Evolutionary conservation across 1,139 yeast genomes (phyloP), one percentile per base, ranked within the genome.

Genomic region (Eremothecium coryli): DNA sequence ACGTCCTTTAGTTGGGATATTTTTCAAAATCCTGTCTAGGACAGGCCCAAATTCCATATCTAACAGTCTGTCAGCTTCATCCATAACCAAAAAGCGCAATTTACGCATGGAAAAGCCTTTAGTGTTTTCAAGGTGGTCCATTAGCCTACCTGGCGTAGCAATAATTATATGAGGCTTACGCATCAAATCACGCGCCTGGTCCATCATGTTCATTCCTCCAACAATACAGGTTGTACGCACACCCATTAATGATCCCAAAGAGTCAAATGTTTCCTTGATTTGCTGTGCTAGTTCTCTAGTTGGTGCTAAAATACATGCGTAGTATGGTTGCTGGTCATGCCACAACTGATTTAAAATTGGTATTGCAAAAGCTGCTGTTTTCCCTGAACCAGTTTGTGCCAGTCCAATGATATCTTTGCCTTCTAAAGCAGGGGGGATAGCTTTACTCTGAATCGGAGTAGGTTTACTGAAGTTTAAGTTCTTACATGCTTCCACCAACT

Each of bases 201-300:
- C 94, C 93, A 90, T 85, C 84, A 84, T 82, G 53, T 85, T 95
- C 93, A 90, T 90, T 44, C 99, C 99, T 46, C 98, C 98, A 26
- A 90, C 95, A 43, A 90, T 73, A 42, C 94, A 88, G 2, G 77
- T 79, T 21, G 90, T 70, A 49, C 94, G 68, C 26, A 88, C 70
- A 1, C 98, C 98, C 93, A 90, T 88, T 12, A 76, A 65, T 1
- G 84, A 63, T 0, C 99, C 99, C 34, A 90, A 62, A 0, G 97
- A 95, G 55, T 86, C 95, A 56, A 90, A 93, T 10, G 95, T 90
- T 50, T 86, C 95, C 47, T 88, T 80, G 47, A 93, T 90, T 58
- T 90, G 99, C 57, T 82, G 86, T 0, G 98, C 98, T 56, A 90
- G 66, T 62, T 90, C 99, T 65, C 99, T 76, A 1, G 99, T 90